Base-by-base conservation (phyloP, 2,329 filamentous ascomycete species). In the Dendryphion nanum region DNA sequence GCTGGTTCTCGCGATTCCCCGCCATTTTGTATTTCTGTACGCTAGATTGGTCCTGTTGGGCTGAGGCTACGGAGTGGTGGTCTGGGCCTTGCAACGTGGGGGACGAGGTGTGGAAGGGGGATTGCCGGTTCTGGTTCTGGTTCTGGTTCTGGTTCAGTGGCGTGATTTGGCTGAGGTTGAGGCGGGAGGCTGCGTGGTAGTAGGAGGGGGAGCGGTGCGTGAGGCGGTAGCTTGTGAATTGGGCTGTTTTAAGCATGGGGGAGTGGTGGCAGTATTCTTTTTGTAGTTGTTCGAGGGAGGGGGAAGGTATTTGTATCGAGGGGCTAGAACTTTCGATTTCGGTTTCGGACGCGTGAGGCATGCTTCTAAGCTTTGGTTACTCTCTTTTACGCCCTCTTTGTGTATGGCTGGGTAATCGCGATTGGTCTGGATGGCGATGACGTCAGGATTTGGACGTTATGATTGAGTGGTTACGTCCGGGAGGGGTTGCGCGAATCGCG, bases 1-100 rank as follows among this genome's bases (percentile, higher is more conserved):
- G 54, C 40, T 46, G 30, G 17, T 61, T 37, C 38, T 48, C 44
- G 30, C 52, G 40, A 40, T 63, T 61, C 2, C 60, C 61, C 3
- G 42, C 40, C 35, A 44, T 47, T 39, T 58, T 63, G 38, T 45
- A 57, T 16, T 46, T 13, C 10, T 33, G 14, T 7, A 21, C 19
- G 6, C 6, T 6, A 15, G 18, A 5, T 33, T 13, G 39, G 13
- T n/a, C 14, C 26, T n/a, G 31, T 24, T 41, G 33, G 2, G 28
- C 23, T 8, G 23, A 26, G 8, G 23, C 8, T 26, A 26, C n/a
- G 8, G 23, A 26, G 23, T 8, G n/a, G 8, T 8, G 23, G 23
- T 26, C 35, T 42, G 29, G 29, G 16, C 29, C 29, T 33, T 33
- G 16, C 4, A 12, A 7, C 6, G 12, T 10, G 18, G 10, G 16